A percentile compares a stretch with the other conserved stretches of the same genome.
phyloP scores from a whole-genome alignment of 23 red algal species.

The Gracilaria caudata region DNA sequence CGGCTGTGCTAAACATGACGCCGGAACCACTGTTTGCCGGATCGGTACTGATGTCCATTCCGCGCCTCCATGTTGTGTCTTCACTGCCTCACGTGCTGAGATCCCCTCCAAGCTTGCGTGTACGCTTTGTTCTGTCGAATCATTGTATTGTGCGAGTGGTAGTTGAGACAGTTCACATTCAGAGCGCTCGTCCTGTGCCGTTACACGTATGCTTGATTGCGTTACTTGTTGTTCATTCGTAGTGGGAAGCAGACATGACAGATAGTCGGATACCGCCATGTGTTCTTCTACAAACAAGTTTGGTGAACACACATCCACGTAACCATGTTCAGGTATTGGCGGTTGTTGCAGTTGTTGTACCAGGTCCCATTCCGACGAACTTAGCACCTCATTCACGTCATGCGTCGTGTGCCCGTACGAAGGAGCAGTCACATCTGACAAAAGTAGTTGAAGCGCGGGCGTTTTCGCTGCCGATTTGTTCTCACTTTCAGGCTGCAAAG shows the following conservation, averaged over 20 bases:
- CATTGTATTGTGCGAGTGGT: not conserved
- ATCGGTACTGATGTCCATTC: constrained; percentile 5
- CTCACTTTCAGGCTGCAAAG: not conserved
- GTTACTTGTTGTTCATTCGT: not conserved
- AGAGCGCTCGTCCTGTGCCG: not conserved
- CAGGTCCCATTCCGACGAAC: constrained; percentile 7
- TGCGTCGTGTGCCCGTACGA: not conserved
- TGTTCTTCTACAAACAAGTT: not conserved
- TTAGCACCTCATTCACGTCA: not conserved
- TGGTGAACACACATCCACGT: not conserved
- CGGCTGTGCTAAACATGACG: not conserved
- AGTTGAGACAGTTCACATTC: not conserved
- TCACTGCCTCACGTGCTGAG: not conserved
- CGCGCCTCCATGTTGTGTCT: not conserved
- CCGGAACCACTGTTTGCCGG: constrained; percentile 8
- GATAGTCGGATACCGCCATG: not conserved
- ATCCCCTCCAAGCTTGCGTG: not conserved
- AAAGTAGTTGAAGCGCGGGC: constrained; percentile 4
- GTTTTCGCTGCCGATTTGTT: not conserved
- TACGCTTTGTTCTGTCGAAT: not conserved
- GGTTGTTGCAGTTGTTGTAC: not conserved
- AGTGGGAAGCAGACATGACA: not conserved
- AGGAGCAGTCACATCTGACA: constrained; percentile 6
- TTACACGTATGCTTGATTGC: not conserved
- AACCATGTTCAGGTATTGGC: not conserved